These are phyloP conservation scores for Rhodomyrtus psidioides DNA, from an alignment of 441 rosid genomes.

Conservation along the genomic window DNA sequence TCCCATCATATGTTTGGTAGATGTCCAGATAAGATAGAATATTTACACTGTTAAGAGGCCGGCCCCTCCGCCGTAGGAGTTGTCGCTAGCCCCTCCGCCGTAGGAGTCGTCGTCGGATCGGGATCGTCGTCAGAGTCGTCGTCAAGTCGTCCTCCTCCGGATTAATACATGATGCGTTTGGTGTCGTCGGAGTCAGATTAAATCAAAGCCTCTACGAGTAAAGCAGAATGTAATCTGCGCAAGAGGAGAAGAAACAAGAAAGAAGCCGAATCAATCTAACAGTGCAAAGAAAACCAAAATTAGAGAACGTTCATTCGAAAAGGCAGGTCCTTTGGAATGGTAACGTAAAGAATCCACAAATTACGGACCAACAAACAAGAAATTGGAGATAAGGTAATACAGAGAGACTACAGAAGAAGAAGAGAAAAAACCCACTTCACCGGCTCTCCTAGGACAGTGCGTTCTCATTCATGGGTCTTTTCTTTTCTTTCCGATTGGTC, in stretches of 20 bases:
- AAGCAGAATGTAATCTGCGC: background rate
- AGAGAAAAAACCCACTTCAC: background rate
- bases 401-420: background rate
- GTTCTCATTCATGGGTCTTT: too few species aligned
- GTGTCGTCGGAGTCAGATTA: conserved; percentile 29
- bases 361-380: background rate
- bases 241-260: background rate
- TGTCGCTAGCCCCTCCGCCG: too few species aligned
- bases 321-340: background rate
- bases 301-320: background rate
- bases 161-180: conserved; percentile 16
- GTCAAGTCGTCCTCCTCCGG: too few species aligned
- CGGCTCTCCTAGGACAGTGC: too few species aligned
- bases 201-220: background rate
- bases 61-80: too few species aligned
- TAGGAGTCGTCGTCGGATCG: too few species aligned
- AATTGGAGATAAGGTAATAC: background rate
- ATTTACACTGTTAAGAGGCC: too few species aligned
- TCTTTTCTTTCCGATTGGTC: too few species aligned
- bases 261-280: background rate
- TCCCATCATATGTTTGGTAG: too few species aligned
- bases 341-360: background rate
- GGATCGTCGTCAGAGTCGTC: too few species aligned
- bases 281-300: background rate
- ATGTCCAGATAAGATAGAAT: too few species aligned